phyloP scores from a whole-genome alignment of 2,329 filamentous ascomycete species.

The Daldinia eschscholtzii region DNA sequence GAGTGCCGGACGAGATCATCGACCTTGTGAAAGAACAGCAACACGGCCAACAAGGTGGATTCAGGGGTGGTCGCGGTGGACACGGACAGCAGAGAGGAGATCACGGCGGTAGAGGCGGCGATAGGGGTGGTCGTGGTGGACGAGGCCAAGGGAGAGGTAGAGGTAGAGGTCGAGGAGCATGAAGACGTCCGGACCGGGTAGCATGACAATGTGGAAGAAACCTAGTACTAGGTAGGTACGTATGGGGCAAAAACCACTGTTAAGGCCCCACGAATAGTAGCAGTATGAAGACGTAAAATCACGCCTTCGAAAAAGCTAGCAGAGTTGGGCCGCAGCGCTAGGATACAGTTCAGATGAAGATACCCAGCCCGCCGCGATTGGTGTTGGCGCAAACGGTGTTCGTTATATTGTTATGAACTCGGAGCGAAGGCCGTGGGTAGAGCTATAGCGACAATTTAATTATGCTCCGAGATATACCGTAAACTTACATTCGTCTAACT shows the following conservation, averaged over 20 bases:
- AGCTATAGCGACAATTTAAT: neutral
- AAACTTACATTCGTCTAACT: neutral
- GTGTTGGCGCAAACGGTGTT: constrained; percentile 23
- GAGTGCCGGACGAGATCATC: constrained; percentile 96
- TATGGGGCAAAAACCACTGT: neutral
- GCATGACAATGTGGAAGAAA: constrained; percentile 6
- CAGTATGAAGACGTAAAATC: constrained; percentile 8
- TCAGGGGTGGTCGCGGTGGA: constrained; percentile 74
- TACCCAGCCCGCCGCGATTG: constrained; percentile 36
- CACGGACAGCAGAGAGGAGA: constrained; percentile 70
- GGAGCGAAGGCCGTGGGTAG: neutral
- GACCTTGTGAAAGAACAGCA: constrained; percentile 95
- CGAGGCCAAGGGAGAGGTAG: constrained; percentile 64
- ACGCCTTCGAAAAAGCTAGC: constrained; percentile 10
- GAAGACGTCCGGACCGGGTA: constrained; percentile 29
- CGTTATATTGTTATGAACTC: constrained; percentile 2
- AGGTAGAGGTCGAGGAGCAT: constrained; percentile 56
- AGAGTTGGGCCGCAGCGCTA: constrained; percentile 13
- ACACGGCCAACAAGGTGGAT: constrained; percentile 73
- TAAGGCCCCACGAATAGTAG: neutral
- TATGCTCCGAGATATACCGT: neutral
- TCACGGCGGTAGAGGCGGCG: constrained; percentile 67
- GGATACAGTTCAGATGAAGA: constrained; percentile 32
- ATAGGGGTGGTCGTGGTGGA: constrained; percentile 67
- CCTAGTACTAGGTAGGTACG: neutral